phyloP scores from a whole-genome alignment of 805 yeast species.

The Schizosaccharomyces cryophilus region DNA sequence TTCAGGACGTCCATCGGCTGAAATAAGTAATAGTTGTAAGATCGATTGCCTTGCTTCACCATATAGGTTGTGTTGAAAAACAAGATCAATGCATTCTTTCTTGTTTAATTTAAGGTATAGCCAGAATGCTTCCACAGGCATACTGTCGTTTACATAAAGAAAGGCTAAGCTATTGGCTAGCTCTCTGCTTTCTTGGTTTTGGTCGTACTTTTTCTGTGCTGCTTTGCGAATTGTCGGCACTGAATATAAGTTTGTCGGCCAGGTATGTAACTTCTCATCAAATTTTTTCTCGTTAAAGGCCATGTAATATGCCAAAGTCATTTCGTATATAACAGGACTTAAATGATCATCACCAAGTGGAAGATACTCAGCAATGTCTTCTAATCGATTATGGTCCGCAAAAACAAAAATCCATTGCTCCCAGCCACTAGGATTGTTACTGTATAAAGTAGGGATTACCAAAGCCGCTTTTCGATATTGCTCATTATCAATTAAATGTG shows the following conservation, averaged over 20 bases:
- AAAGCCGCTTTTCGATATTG: conserved; percentile 33
- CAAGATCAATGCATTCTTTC: conserved; percentile 27
- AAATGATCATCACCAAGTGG: conserved; percentile 26
- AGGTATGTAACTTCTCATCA: conserved; percentile 21
- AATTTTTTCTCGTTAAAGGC: conserved; percentile 18
- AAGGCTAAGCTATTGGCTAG: conserved; percentile 10
- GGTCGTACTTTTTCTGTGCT: conserved; percentile 24
- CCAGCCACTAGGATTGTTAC: conserved; percentile 27
- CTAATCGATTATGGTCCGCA: conserved; percentile 22
- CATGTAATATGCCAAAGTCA: conserved; percentile 24
- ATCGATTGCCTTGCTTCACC: background rate
- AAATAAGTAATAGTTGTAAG: background rate
- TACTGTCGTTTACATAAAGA: conserved; percentile 31
- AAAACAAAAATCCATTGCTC: conserved; percentile 33
- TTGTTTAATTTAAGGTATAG: conserved; percentile 38
- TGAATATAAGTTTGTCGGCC: conserved; percentile 38
- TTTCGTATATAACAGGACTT: conserved; percentile 21
- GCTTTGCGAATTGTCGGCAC: conserved; percentile 19
- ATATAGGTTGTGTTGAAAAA: conserved; percentile 35
- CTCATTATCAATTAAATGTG: conserved; percentile 14
- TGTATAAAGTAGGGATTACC: conserved; percentile 23
- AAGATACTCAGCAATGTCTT: conserved; percentile 25
- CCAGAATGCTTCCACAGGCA: conserved; percentile 36
- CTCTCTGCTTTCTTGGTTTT: conserved; percentile 6
- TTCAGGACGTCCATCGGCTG: background rate